Evolutionary conservation across 352 stramenopile genomes (phyloP), one percentile per base, ranked within the genome.

Genomic region (Globisporangium cylindrosporum): DNA sequence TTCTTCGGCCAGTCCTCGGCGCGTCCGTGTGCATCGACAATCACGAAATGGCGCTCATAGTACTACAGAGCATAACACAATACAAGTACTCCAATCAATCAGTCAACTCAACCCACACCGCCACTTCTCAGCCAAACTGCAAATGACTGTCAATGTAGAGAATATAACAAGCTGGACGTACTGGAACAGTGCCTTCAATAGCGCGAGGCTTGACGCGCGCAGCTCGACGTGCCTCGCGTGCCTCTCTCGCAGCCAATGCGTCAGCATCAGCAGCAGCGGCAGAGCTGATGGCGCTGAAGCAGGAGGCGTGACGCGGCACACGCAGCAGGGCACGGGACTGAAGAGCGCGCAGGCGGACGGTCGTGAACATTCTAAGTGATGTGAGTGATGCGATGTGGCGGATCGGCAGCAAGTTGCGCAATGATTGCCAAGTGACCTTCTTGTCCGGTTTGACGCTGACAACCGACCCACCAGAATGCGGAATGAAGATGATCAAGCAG

Each of bases 1-100:
- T 90, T 92, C 63, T 88, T 82, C 1, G 81, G 80, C 86, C 86
- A 93, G 12, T 73, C 62, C 20, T 78, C 73, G 15, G 82, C 77
- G 58, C 78, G 72, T 46, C 63, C 64, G 18, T 78, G 64, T 0
- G 70, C 54, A 56, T 92, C 86, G 24, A 93, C 74, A 12, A 93
- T 73, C 20, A 91, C 73, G 24, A 81, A 81, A 60, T 92, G 82
- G 22, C 84, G 83, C 8, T 75, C 64, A 51, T 92, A 89, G 38
- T 71, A 78, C 55, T 88, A 70, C 34, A 48, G 9, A 46, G 18
- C 18, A 34, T 7, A 64, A 34, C 15, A 64, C 6, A 27, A 59
- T 54, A 51, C 58, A 24, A 62, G 18, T 15, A 56, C 22, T 62
- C 29, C 25, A 46, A 22, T 7, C 2, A 2, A 12, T 58, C 34